Evolutionary conservation across 352 stramenopile genomes (phyloP), one percentile per base, ranked within the genome.

Genomic region (Globisporangium spiculum): DNA sequence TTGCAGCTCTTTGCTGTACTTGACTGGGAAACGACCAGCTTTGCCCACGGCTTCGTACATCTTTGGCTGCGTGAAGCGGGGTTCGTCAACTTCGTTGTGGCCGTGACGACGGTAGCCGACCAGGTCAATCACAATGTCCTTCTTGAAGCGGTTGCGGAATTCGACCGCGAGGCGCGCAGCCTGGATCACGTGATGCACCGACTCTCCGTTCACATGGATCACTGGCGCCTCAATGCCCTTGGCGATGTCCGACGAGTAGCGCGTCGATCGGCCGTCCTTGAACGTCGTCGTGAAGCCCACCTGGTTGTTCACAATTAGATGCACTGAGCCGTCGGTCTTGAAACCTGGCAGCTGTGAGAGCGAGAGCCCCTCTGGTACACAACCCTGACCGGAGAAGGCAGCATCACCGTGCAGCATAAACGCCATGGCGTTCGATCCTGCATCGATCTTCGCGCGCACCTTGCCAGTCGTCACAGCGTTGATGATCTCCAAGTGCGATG

Each of bases 81-180:
- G 91, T 57, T 97, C 88, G 65, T 97, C 90, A 5, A 95, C 81
- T 73, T 97, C 91, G 67, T 97, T 97, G 84, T 97, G 90, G 59
- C 90, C 91, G 65, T 97, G 83, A 32, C 87, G 87, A 66, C 91
- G 86, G 73, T 89, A 97, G 20, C 78, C 86, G 60, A 93, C 76
- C 53, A 97, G 73, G 60, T 97, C 88, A 50, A 97, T 88, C 38
- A 97, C 76, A 38, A 96, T 84, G 58, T 97, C 91, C 64, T 94
- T 93, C 41, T 89, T 70, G 72, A 97, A 97, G 12, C 79, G 55
- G 65, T 94, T 89, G 54, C 90, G 90, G 68, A 92, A 97, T 12
- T 83, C 84, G 6, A 92, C 81, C 4, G 91, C 91, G 22, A 94
- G 75, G 32, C 83, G 80, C 58, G 74, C 79, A 5, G 89, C 90